phyloP scores from a whole-genome alignment of 1,139 yeast genomes.

The Hansenula lynferdii region DNA sequence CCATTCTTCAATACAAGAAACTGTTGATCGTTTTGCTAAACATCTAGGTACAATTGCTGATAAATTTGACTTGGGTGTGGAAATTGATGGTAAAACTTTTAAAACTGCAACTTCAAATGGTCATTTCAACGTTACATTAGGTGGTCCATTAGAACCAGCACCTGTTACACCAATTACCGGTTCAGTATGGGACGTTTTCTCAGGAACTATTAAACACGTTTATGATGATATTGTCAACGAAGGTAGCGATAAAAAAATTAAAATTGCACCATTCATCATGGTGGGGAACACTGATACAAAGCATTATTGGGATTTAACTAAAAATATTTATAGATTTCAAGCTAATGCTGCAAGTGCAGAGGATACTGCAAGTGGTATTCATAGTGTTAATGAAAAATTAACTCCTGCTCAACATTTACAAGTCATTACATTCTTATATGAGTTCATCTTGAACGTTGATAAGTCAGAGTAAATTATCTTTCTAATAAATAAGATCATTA shows the following conservation, averaged over 20 bases:
- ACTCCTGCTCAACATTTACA: constrained; percentile 49
- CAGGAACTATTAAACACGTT: constrained; percentile 50
- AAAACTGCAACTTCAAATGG: constrained; percentile 35
- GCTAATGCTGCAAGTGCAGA: constrained; percentile 13
- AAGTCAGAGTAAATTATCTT: too few species aligned
- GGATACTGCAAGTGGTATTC: constrained; percentile 26
- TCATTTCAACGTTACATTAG: constrained; percentile 37
- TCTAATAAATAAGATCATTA: too few species aligned
- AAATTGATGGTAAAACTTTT: constrained; percentile 28
- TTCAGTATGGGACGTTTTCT: constrained; percentile 43
- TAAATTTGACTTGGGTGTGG: constrained; percentile 41
- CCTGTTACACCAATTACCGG: constrained; percentile 47
- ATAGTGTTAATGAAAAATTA: constrained; percentile 58
- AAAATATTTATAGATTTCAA: constrained; percentile 64
- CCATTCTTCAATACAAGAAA: constrained; percentile 34
- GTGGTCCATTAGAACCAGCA: constrained; percentile 43
- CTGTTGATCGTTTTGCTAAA: constrained; percentile 32
- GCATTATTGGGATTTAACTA: constrained; percentile 71
- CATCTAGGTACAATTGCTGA: constrained; percentile 36
- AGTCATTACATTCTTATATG: constrained; percentile 55
- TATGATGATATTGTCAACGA: constrained; percentile 32
- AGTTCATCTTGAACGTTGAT: constrained; percentile 37
- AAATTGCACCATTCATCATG: constrained; percentile 59
- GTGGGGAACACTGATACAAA: constrained; percentile 85
- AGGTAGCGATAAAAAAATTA: constrained; percentile 34